Conservation (phyloP, 768 basidiomycete genomes). For the Suillus alpinus region DNA sequence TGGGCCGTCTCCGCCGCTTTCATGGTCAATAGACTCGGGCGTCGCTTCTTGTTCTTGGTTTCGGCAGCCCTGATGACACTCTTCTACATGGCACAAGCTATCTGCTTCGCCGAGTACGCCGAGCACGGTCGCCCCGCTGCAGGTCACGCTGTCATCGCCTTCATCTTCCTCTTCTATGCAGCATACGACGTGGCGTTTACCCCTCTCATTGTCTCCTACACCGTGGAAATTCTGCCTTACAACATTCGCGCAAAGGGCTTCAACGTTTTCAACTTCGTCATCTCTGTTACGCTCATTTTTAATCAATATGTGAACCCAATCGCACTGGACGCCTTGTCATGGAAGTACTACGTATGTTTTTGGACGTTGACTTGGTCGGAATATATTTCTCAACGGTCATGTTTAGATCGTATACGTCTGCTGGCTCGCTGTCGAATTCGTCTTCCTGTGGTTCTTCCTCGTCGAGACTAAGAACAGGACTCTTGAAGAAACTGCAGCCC, state of each 20-base stretch:
- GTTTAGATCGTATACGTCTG: slow-evolving; percentile 61
- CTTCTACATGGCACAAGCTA: slow-evolving; percentile 68
- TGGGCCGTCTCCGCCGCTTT: slow-evolving; percentile 59
- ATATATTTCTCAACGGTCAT: not conserved
- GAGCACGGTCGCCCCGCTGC: slow-evolving; percentile 40
- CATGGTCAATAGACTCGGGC: slow-evolving; percentile 63
- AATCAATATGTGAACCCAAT: slow-evolving; percentile 89
- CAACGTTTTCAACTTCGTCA: slow-evolving; percentile 75
- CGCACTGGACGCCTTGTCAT: slow-evolving; percentile 57
- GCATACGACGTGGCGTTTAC: slow-evolving; percentile 82
- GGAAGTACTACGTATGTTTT: slow-evolving; percentile 71
- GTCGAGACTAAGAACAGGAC: slow-evolving; percentile 72
- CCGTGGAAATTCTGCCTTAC: slow-evolving; percentile 86
- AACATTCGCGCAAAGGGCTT: slow-evolving; percentile 83
- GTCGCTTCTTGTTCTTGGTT: slow-evolving; percentile 67
- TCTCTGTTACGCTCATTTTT: slow-evolving; percentile 80
- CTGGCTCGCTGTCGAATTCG: slow-evolving; percentile 66
- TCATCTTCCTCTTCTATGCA: slow-evolving; percentile 82
- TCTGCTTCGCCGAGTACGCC: slow-evolving; percentile 58
- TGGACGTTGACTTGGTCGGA: not conserved
- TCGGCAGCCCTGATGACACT: slow-evolving; percentile 59
- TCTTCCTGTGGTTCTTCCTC: slow-evolving; percentile 65
- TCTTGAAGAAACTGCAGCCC: slow-evolving; percentile 77
- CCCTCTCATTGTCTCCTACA: slow-evolving; percentile 84
- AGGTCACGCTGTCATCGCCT: slow-evolving; percentile 72